Conservation (phyloP, 345 rosid species). For the Acer campestre region DNA sequence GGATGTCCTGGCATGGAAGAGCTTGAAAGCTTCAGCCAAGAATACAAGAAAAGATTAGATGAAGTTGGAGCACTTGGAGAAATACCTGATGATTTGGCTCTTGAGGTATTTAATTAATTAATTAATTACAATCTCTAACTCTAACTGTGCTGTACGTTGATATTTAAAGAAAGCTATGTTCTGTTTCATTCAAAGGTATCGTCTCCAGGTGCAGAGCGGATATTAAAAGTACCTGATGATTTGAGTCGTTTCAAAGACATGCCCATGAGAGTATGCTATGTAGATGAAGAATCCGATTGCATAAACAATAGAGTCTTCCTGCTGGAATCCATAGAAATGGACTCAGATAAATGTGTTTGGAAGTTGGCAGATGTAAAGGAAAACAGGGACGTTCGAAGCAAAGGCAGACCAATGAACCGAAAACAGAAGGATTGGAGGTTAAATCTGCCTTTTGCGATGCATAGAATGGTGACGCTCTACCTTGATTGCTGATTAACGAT, state of each 20-base stretch:
- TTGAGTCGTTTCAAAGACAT: conserved; percentile 62
- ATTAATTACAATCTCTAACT: background rate
- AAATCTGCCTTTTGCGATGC: conserved; percentile 51
- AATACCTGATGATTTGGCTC: conserved; percentile 79
- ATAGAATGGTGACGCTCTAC: conserved; percentile 58
- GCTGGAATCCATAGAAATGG: conserved; percentile 61
- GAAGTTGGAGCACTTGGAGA: conserved; percentile 66
- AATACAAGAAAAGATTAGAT: conserved; percentile 75
- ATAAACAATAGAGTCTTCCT: conserved; percentile 56
- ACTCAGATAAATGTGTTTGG: conserved; percentile 69
- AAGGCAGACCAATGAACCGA: conserved; percentile 77
- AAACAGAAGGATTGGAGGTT: conserved; percentile 81
- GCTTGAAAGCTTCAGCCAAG: conserved; percentile 66
- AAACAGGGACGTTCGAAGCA: conserved; percentile 74
- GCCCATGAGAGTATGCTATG: conserved; percentile 72
- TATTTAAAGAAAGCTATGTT: background rate
- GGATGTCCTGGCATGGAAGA: conserved; percentile 89
- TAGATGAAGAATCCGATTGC: conserved; percentile 42
- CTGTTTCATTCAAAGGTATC: conserved; percentile 59
- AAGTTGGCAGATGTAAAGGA: conserved; percentile 84
- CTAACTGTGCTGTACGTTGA: background rate
- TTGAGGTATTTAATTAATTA: conserved; percentile 55
- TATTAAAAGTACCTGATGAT: conserved; percentile 77
- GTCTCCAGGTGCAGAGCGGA: conserved; percentile 88
- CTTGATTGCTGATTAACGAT: conserved; percentile 44